phyloP scores from a whole-genome alignment of 495 filamentous ascomycete species.

The Aspergillus heteromorphus region DNA sequence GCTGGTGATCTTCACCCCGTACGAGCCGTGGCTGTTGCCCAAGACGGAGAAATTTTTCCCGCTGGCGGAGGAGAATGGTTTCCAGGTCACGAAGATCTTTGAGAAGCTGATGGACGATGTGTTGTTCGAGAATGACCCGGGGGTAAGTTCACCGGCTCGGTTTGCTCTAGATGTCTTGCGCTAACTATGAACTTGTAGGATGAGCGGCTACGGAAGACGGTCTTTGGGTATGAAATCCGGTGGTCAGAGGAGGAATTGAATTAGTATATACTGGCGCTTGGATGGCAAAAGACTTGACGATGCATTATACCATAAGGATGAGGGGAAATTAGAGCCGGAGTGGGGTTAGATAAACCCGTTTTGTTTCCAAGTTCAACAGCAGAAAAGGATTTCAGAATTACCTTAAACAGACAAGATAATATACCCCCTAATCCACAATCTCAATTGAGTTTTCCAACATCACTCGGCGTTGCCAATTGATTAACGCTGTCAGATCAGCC shows the following conservation, averaged over 20 bases:
- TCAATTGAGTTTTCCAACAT: too few species aligned
- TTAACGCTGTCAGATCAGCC: neutral
- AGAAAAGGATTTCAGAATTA: neutral
- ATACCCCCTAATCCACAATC: neutral
- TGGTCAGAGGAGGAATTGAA: slow-evolving; percentile 30
- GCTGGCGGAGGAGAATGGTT: slow-evolving; percentile 58
- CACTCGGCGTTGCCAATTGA: too few species aligned
- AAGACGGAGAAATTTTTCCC: slow-evolving; percentile 86
- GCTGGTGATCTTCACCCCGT: slow-evolving; percentile 87
- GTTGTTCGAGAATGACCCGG: slow-evolving; percentile 83
- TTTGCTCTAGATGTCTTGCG: neutral
- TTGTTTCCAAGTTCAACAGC: neutral
- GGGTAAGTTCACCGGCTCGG: slow-evolving; percentile 43
- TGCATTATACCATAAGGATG: neutral
- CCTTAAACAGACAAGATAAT: neutral
- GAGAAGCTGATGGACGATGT: slow-evolving; percentile 76
- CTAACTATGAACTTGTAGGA: slow-evolving; percentile 38
- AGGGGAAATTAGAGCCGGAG: neutral
- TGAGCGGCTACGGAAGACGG: slow-evolving; percentile 67
- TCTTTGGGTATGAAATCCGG: slow-evolving; percentile 69
- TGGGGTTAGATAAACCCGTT: neutral
- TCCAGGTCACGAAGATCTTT: slow-evolving; percentile 68
- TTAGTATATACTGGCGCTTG: slow-evolving; percentile 15
- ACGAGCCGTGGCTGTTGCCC: slow-evolving; percentile 81
- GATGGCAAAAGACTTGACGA: neutral